Evolutionary conservation across 495 filamentous ascomycete genomes (phyloP).

Genomic region (Xylaria castorea): DNA sequence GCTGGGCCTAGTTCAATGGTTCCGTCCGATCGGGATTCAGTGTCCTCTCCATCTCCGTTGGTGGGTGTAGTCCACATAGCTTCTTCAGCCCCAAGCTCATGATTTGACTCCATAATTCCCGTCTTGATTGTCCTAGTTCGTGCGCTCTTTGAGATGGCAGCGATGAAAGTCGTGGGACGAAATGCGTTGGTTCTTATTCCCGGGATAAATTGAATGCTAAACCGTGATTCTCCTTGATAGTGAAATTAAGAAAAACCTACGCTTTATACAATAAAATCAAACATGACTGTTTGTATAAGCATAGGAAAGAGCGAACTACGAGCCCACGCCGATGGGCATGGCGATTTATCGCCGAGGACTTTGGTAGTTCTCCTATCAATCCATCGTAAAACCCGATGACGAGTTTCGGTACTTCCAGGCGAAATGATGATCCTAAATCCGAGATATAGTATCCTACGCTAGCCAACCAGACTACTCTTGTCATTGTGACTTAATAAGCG

Average conservation of each 20-base stretch:
- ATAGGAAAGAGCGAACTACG: neutral
- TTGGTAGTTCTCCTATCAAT: neutral
- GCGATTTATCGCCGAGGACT: slow-evolving; percentile 16
- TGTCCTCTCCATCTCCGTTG: neutral
- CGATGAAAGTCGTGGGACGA: neutral
- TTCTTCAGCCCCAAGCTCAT: slow-evolving; percentile 5
- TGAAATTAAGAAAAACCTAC: neutral
- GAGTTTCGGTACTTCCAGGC: slow-evolving; percentile 1
- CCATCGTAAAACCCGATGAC: slow-evolving; percentile 8
- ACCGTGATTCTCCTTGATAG: neutral
- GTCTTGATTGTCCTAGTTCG: neutral
- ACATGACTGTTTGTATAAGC: neutral
- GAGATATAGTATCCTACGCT: slow-evolving; percentile 6
- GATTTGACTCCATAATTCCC: neutral
- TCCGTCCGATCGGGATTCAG: slow-evolving; percentile 4
- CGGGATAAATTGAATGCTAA: neutral
- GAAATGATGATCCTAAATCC: slow-evolving; percentile 4
- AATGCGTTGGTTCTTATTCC: neutral
- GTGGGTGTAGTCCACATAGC: neutral
- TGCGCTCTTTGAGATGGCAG: neutral
- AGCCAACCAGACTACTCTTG: slow-evolving; percentile 1
- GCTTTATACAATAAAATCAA: slow-evolving; percentile 1
- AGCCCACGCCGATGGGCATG: neutral
- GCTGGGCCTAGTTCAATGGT: slow-evolving; percentile 25
- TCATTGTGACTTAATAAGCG: slow-evolving; percentile 4